These are phyloP conservation scores for Hanseniaspora pseudoguilliermondii DNA, from an alignment of 805 yeast genomes.

Conservation along the genomic window DNA sequence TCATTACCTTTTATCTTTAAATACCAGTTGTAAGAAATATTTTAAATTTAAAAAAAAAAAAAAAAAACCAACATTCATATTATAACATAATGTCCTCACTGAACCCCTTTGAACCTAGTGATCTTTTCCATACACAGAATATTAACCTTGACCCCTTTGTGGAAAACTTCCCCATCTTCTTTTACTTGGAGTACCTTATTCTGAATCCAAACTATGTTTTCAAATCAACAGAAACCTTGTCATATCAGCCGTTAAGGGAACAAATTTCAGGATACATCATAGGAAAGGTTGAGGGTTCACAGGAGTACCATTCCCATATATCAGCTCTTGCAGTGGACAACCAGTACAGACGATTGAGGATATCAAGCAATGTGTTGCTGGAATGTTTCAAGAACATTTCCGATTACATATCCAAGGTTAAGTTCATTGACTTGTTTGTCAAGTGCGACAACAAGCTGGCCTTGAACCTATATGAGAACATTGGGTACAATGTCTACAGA, in stretches of 20 bases:
- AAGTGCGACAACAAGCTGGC: constrained; percentile 76
- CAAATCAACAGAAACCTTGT: constrained; percentile 41
- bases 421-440: constrained; percentile 84
- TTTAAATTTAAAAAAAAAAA: too few relatives aligned
- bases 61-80: too few relatives aligned
- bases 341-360: constrained; percentile 68
- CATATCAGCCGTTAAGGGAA: constrained; percentile 1
- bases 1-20: too few relatives aligned
- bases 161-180: constrained; percentile 76
- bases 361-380: constrained; percentile 65
- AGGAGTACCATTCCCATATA: constrained; percentile 92
- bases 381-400: constrained; percentile 59
- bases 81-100: constrained; percentile 62
- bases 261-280: constrained; percentile 65
- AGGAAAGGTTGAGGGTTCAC: constrained; percentile 89
- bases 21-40: too few relatives aligned
- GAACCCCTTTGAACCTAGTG: constrained; percentile 77
- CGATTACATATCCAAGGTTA: constrained; percentile 59
- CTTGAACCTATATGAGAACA: constrained; percentile 64
- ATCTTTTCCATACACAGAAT: constrained; percentile 56
- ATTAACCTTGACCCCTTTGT: constrained; percentile 82
- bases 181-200: constrained; percentile 69
- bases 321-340: constrained; percentile 88
- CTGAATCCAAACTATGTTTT: constrained; percentile 85
- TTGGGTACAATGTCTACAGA: constrained; percentile 76